These are phyloP conservation scores for Lactarius pseudohatsudake DNA, from an alignment of 768 basidiomycete genomes.

Conservation along the genomic window DNA sequence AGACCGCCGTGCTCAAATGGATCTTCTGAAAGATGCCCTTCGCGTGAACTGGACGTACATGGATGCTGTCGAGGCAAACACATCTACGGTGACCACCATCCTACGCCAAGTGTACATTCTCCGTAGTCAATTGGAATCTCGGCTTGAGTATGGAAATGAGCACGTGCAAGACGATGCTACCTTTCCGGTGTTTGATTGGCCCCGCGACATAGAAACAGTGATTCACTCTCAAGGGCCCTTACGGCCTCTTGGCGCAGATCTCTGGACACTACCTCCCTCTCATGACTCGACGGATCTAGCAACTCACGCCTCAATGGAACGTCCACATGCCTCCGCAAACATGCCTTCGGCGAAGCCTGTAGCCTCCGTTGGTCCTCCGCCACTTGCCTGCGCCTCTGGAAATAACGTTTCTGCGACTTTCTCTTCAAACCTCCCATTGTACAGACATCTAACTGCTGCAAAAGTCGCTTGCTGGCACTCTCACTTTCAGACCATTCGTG, in stretches of 20 bases:
- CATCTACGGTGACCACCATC: slow-evolving; percentile 43
- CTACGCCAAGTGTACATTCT: slow-evolving; percentile 43
- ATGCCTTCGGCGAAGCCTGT: not conserved
- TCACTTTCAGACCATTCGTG: slow-evolving; percentile 54
- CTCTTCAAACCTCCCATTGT: slow-evolving; percentile 40
- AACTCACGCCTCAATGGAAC: not conserved
- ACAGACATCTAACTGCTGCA: slow-evolving; percentile 54
- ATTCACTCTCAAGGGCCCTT: slow-evolving; percentile 17
- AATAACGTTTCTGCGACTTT: slow-evolving; percentile 42
- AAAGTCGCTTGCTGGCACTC: slow-evolving; percentile 75
- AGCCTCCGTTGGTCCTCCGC: not conserved
- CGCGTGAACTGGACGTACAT: slow-evolving; percentile 54
- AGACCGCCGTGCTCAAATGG: slow-evolving; percentile 61
- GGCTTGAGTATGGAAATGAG: slow-evolving; percentile 38
- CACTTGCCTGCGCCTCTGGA: slow-evolving; percentile 30
- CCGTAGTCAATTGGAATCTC: slow-evolving; percentile 42
- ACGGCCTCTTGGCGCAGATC: slow-evolving; percentile 27
- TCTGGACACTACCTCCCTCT: slow-evolving; percentile 27
- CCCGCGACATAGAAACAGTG: slow-evolving; percentile 23
- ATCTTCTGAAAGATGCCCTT: slow-evolving; percentile 47
- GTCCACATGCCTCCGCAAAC: slow-evolving; percentile 3
- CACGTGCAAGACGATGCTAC: no score
- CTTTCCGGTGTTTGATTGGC: slow-evolving; percentile 31
- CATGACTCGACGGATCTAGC: slow-evolving; percentile 1
- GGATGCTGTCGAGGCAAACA: slow-evolving; percentile 46